Base-by-base conservation (phyloP, 257 asterid species). In the Primulina tabacum region DNA sequence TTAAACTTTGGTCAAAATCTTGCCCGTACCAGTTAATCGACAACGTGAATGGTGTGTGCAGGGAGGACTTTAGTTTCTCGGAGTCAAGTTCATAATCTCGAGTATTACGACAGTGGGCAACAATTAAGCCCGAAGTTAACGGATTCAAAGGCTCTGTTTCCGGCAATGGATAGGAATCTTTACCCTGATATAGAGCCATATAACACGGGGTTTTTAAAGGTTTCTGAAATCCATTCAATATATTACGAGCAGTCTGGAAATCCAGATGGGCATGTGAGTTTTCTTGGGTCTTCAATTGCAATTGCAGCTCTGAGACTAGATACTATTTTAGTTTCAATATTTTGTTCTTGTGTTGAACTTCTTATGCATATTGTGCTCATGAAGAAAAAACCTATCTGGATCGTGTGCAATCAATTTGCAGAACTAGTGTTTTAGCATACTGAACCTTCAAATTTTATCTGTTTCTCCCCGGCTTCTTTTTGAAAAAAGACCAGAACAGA, bases 171-270 rank as follows among this genome's bases (percentile, higher is more conserved):
- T 33, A 80, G 83, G 82, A 86, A 72, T 66, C 82, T 90, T 73
- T 86, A 89, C 73, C 76, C 92, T 17, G 92, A 88, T 40, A 83
- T 91, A 75, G 97, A 90, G 81, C 95, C 99, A 0, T 89, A 83
- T 68, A 24, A 80, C 71, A 77, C 95, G 10, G 97, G 97, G 17
- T 85, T 79, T 73, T 82, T 91, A 60, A 89, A 86, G 88, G 99
- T 94, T 77, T 94, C 99, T 2, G 95, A 91, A 75, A 84, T 87
- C 79, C 99, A 94, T 81, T 82, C 83, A 18, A 67, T 94, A 61
- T 91, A 89, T 18, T 94, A 89, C 75, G 99, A 94, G 77, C 90
- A 91, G 77, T 94, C 99, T 0, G 99, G 99, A 69, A 89, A 90
- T 84, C 99, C 99, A 62, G 86, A 80, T 35, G 97, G 99, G 65